A percentile compares a stretch with the other conserved stretches of the same genome.
These are phyloP conservation scores for Psilocybe tampanensis DNA, from an alignment of 768 basidiomycete genomes.

Conservation along the genomic window DNA sequence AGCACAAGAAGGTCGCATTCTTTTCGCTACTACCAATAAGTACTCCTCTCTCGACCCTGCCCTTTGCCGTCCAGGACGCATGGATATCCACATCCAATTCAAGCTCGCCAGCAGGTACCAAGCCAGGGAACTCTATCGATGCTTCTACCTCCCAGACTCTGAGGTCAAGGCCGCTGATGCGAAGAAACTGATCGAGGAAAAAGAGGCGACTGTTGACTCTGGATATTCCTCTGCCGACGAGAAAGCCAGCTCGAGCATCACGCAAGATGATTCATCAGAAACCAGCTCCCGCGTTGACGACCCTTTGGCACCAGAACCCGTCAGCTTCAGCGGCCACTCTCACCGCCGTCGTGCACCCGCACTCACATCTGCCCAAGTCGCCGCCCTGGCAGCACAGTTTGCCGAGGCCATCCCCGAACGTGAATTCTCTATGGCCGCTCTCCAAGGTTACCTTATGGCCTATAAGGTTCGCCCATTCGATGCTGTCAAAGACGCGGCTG, in stretches of 20 bases:
- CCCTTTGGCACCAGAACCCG: slow-evolving; percentile 1
- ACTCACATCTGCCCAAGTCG: slow-evolving; percentile 41
- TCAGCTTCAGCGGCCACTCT: slow-evolving; percentile 14
- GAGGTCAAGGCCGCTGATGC: slow-evolving; percentile 25
- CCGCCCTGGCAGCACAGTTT: slow-evolving; percentile 57
- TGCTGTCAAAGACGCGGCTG: slow-evolving; percentile 47
- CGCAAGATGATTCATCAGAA: neutral
- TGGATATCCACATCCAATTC: slow-evolving; percentile 82
- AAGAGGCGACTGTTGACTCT: slow-evolving; percentile 15
- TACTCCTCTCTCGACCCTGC: slow-evolving; percentile 72
- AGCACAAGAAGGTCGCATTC: slow-evolving; percentile 80
- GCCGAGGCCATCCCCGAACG: slow-evolving; percentile 51
- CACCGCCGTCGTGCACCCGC: slow-evolving; percentile 40
- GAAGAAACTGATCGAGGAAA: slow-evolving; percentile 15
- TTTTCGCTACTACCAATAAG: slow-evolving; percentile 81
- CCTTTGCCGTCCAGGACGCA: slow-evolving; percentile 74
- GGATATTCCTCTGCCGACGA: slow-evolving; percentile 24
- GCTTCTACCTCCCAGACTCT: slow-evolving; percentile 61
- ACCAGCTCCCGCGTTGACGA: neutral
- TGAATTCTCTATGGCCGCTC: slow-evolving; percentile 49
- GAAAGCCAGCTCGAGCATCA: slow-evolving; percentile 15
- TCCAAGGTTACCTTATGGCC: slow-evolving; percentile 67
- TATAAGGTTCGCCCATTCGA: slow-evolving; percentile 62
- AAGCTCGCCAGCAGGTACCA: slow-evolving; percentile 73
- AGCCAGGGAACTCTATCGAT: slow-evolving; percentile 61